Evolutionary conservation across 2,329 filamentous ascomycete genomes (phyloP), one percentile per base, ranked within the genome.

Genomic region (Diatrype stigma): DNA sequence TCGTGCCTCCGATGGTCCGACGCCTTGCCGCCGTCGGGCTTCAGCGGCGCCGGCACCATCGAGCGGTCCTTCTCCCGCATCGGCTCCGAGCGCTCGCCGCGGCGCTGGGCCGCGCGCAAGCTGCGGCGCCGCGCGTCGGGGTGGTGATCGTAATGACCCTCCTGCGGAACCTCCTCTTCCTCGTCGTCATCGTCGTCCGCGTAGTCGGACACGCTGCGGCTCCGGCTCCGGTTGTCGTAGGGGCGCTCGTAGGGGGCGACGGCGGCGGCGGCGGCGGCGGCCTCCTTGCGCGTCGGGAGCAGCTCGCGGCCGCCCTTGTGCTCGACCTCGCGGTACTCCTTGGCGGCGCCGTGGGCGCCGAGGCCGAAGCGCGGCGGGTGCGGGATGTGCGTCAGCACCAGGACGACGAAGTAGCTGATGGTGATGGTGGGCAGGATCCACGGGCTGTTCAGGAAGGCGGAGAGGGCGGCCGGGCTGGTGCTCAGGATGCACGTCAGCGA

Each of bases 391-490:
- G 59, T 59, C 14, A 61, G 19, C 12, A 63, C 47, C 3, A 63
- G 53, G 10, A 61, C 60, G 37, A 52, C 16, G 34, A 65, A 62
- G 53, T 64, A 65, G 42, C 48, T 42, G 16, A 63, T 46, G 2
- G 58, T 58, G 26, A 66, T 61, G n/a, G 56, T 58, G 1, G 63
- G 63, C 21, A 65, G 44, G 57, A 64, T 62, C 62, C 61, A 64
- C 6, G 55, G 32, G 49, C 58, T 63, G 30, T 53, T 54, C 40
- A 62, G 53, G 48, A 61, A 63, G 19, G 35, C 21, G 12, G 50
- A 45, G 14, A 54, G 50, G 3, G 52, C 48, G 16, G 52, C 45
- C 21, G 52, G 42, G 30, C 61, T 53, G 48, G 47, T 45, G 2
- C 51, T 55, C 28, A 64, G 22, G 46, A 54, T 46, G 8, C 59